Evolutionary conservation across 1,284 basidiomycete genomes (phyloP).

Genomic region (Jaminaea rosea): DNA sequence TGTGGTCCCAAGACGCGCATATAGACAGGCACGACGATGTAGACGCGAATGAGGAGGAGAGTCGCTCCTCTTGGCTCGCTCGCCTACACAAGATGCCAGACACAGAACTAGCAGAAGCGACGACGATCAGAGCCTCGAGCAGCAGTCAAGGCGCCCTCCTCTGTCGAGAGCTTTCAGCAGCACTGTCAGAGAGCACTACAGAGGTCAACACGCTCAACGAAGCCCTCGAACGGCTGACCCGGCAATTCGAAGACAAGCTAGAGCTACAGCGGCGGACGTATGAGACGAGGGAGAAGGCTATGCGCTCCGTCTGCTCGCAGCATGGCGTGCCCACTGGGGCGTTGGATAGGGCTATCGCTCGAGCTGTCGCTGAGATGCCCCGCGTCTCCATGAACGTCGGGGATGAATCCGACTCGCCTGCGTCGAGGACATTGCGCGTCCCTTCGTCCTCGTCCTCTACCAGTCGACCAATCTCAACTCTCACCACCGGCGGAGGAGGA

Average conservation of each 20-base stretch:
- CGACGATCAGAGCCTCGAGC: too few species aligned
- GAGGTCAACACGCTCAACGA: not conserved
- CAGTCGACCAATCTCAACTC: too few species aligned
- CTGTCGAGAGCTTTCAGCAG: conserved; percentile 1
- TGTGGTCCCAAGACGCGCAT: not conserved
- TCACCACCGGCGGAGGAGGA: too few species aligned
- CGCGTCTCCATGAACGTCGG: not conserved
- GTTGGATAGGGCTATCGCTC: conserved; percentile 3
- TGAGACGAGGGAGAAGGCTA: conserved; percentile 3
- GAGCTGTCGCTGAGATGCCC: conserved; percentile 1
- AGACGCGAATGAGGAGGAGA: not conserved
- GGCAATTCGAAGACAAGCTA: not conserved
- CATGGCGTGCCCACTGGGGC: conserved; percentile 3
- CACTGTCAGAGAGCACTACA: not conserved
- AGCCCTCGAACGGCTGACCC: not conserved
- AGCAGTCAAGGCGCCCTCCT: too few species aligned
- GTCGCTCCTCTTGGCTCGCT: not conserved
- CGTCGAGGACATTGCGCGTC: not conserved
- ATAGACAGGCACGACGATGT: not conserved
- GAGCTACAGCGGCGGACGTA: not conserved
- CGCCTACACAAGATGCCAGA: not conserved
- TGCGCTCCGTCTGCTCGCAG: conserved; percentile 1
- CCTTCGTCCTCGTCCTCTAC: too few species aligned
- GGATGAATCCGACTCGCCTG: not conserved
- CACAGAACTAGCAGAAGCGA: not conserved